Base-by-base conservation (phyloP, 192 early-diverging fungal genomes). In the Rhizoclosmatium globosum region DNA sequence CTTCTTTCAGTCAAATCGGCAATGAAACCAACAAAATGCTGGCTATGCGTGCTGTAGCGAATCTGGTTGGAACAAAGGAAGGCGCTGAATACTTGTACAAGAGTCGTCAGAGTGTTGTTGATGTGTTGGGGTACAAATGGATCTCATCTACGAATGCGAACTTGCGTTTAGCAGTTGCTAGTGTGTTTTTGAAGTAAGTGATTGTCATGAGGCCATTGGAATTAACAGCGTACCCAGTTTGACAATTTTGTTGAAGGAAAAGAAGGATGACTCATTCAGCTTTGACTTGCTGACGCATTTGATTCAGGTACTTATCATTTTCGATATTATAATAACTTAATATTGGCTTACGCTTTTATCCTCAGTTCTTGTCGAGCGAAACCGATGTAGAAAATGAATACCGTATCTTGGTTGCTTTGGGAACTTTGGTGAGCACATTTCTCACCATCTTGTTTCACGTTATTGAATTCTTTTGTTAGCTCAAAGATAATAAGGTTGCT, bases 1-100 rank as follows among this genome's bases (percentile, higher is more conserved):
- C 48, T 17, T 47, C 59, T 4, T 48, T 68, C 17, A 60, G 47
- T 19, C 88, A 90, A 78, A 68, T 66, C 1, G 78, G 81, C 7
- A 7, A 4, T 48, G 92, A 95, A 59, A 91, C 93, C 43, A 95
- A 94, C 71, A 80, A 89, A 39, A 95, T 95, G 94, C n/a, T 97
- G 86, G 86, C 87, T 11, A 72, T 91, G 11, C 91, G 96, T 46
- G 84, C 86, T 2, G 74, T 95, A 7, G 87, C 88, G 59, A 97
- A 97, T 72, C 79, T 89, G n/a, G 95, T 94, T 71, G 88, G 87
- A 43, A 87, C 84, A 2, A 72, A 78, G 0, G 76, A 80, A 42
- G 92, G 92, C 7, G 64, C 43, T 17, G 77, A 73, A 9, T 45
- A 78, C 13, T 62, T 86, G n/a, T 87, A 84, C 85, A 71, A 76